Evolutionary conservation across 192 early-diverging fungal species (phyloP).

Genomic region (Chytriomyces hyalinus): DNA sequence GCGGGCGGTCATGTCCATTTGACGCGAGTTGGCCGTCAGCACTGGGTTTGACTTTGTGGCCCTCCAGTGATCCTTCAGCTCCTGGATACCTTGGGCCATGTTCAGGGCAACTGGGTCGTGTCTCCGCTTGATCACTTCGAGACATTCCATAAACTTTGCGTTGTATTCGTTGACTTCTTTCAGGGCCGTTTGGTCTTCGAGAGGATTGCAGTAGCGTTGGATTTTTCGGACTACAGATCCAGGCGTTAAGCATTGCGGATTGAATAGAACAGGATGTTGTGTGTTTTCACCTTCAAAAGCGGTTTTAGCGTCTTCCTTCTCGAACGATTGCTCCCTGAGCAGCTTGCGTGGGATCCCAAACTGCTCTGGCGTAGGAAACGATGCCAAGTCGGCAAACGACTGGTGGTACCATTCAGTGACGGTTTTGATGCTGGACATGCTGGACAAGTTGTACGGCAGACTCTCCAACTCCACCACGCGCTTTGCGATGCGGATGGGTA

Average conservation of each 20-base stretch:
- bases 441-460: constrained; percentile 77
- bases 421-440: constrained; percentile 84
- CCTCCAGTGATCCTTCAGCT: neutral
- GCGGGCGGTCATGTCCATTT: constrained; percentile 10
- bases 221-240: neutral
- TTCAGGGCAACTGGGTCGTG: constrained; percentile 90
- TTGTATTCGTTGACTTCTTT: constrained; percentile 78
- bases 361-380: constrained; percentile 52
- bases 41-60: neutral
- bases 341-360: constrained; percentile 47
- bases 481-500: constrained; percentile 89
- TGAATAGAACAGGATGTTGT: constrained; percentile 35
- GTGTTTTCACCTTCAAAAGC: constrained; percentile 31
- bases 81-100: constrained; percentile 53
- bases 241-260: neutral
- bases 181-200: constrained; percentile 17
- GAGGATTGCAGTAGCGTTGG: neutral
- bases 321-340: constrained; percentile 2
- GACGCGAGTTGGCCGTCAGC: neutral
- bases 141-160: constrained; percentile 77
- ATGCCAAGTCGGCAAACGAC: constrained; percentile 75
- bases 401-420: constrained; percentile 95
- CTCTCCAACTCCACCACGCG: constrained; percentile 91
- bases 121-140: constrained; percentile 86
- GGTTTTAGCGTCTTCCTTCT: constrained; percentile 5